Evolutionary conservation across 306 rosid species (phyloP).

Genomic region (Prunus padus): DNA sequence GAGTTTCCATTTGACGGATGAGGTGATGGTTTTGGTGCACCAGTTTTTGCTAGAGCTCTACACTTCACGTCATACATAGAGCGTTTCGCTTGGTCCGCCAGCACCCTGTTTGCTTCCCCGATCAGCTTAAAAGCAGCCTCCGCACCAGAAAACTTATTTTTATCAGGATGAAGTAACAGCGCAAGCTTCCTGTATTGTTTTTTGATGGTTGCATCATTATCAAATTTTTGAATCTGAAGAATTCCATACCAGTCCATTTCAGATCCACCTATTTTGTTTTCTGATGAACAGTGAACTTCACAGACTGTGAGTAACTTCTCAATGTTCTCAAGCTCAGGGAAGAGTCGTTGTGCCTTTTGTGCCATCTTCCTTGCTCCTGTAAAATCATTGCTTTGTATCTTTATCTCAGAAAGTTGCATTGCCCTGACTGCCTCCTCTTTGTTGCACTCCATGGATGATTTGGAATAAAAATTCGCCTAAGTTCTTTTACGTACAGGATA

Average conservation of each 20-base stretch:
- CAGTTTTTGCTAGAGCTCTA: slow-evolving; percentile 28
- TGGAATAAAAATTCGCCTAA: slow-evolving; percentile 30
- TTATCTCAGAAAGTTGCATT: slow-evolving; percentile 62
- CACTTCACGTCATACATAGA: slow-evolving; percentile 40
- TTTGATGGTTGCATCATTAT: slow-evolving; percentile 57
- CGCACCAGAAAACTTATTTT: slow-evolving; percentile 82
- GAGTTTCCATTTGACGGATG: slow-evolving; percentile 33
- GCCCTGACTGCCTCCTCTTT: slow-evolving; percentile 86
- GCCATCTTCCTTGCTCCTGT: slow-evolving; percentile 73
- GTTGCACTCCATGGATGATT: slow-evolving; percentile 82
- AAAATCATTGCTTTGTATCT: slow-evolving; percentile 60
- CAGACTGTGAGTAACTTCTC: slow-evolving; percentile 61
- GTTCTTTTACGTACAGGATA: slow-evolving; percentile 12
- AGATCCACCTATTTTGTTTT: slow-evolving; percentile 46
- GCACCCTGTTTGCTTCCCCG: slow-evolving; percentile 78
- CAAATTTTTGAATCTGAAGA: slow-evolving; percentile 50
- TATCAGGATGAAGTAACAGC: slow-evolving; percentile 87
- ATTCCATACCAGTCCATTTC: slow-evolving; percentile 86
- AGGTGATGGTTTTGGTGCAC: slow-evolving; percentile 35
- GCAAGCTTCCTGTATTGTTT: slow-evolving; percentile 86
- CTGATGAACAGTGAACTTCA: slow-evolving; percentile 84
- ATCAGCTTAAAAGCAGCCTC: slow-evolving; percentile 92
- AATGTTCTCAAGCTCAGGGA: slow-evolving; percentile 69
- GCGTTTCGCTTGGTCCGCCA: slow-evolving; percentile 60
- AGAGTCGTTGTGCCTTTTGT: slow-evolving; percentile 56